Base-by-base conservation (phyloP, 2,329 filamentous ascomycete genomes). In the Aspergillus oerlinghausenensis region DNA sequence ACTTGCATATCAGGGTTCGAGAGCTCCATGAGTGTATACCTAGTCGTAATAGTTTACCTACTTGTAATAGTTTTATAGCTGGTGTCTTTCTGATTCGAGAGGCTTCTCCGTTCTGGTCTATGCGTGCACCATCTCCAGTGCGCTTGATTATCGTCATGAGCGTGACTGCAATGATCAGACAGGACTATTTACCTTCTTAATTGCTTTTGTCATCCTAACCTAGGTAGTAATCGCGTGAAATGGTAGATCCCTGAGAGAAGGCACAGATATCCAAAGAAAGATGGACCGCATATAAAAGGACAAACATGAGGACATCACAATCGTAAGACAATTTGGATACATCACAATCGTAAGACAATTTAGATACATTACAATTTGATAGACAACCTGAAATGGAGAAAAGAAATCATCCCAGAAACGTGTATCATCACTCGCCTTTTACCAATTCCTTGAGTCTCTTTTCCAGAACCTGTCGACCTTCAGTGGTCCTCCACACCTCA, bases 401-500 rank as follows among this genome's bases (percentile, higher is more conserved):
- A 17, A 17, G 32, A 7, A 17, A 38, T 14, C 29, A 11, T 6
- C 29, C 4, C 11, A 32, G 28, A 38, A 7, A 17, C 14, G 14
- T 17, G 14, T 38, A 47, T 40, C 19, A 38, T 58, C 52, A 53
- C 55, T 65, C 43, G 55, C 50, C 58, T 53, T 58, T 61, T 47
- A 93, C 83, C 60, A 97, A 70, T 69, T 92, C 79, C 60, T 78
- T 82, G 66, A 97, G 75, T 65, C 90, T 84, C 79, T 88, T 89
- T 78, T 96, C 92, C 73, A 97, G 87, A 49, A 85, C 75, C 52
- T 84, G 75, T 54, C 90, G 81, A 0, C 93, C 93, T 50, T 92
- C 83, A 1, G 80, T 72, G 3, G 87, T 90, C 65, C 77, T 78
- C 94, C 94, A 99, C 0, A 97, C 88, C 70, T 92, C 84, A 71